Conservation (phyloP, 2,329 filamentous ascomycete species). For the Leptosphaerulina australis region DNA sequence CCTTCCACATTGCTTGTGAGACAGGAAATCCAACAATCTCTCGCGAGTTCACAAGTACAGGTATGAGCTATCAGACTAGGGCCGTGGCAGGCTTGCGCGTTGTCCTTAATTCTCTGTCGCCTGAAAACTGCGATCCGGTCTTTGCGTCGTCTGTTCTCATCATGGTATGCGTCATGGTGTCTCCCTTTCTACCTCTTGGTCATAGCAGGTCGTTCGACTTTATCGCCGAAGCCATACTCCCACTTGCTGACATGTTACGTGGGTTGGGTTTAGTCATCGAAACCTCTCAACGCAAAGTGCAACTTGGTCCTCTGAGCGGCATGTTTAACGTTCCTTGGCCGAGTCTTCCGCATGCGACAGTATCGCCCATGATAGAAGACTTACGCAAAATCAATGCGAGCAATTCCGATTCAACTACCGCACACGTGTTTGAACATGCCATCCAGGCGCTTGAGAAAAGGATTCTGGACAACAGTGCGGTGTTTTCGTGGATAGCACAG, state of each 20-base stretch:
- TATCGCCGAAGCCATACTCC: conserved; percentile 15
- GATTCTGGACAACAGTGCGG: conserved; percentile 1
- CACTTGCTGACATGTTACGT: conserved; percentile 17
- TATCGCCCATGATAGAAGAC: conserved; percentile 9
- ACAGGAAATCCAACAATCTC: conserved; percentile 6
- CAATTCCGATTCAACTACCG: neutral
- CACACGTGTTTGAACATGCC: conserved; percentile 13
- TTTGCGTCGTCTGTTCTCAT: conserved; percentile 18
- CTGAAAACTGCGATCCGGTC: conserved; percentile 15
- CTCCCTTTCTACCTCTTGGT: conserved; percentile 14
- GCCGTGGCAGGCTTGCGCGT: conserved; percentile 12
- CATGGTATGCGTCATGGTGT: conserved; percentile 22
- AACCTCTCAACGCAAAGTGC: conserved; percentile 13
- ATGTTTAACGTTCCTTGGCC: conserved; percentile 15
- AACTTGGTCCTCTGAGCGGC: conserved; percentile 14
- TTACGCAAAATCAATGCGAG: conserved; percentile 4
- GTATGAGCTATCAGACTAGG: conserved; percentile 16
- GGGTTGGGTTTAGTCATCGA: conserved; percentile 15
- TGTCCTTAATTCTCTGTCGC: conserved; percentile 10
- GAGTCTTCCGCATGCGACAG: conserved; percentile 4
- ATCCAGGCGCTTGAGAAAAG: conserved; percentile 10
- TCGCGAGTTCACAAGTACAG: conserved; percentile 10
- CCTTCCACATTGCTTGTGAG: conserved; percentile 19
- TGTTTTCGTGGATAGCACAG: conserved; percentile 13
- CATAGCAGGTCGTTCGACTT: conserved; percentile 5